Base-by-base conservation (phyloP, 2,329 filamentous ascomycete species). In the Alternaria consortialis region DNA sequence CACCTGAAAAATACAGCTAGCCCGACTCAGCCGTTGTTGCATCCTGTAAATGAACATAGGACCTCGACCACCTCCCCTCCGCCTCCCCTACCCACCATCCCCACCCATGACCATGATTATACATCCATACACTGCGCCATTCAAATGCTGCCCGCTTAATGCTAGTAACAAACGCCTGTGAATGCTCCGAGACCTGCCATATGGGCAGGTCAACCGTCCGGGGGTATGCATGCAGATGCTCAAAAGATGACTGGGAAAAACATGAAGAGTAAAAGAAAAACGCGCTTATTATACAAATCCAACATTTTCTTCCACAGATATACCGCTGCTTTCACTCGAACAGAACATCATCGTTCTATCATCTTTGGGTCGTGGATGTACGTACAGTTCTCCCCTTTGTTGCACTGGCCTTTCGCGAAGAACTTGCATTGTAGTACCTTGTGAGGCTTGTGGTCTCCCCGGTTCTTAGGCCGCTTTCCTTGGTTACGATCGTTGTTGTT, bases 381-480 rank as follows among this genome's bases (percentile, higher is more conserved):
- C 2, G 90, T 92, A 80, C 90, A 92, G 70, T 88, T 88, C 36
- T 90, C 88, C 23, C 90, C 90, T 74, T 91, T 89, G 7, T 86
- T 87, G 78, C 90, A 92, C 73, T 88, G 89, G 13, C 90, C 90
- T 73, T 90, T 86, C 59, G 86, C 84, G 83, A 84, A 92, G 76
- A 91, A 93, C 20, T 85, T 85, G 76, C 90, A 92, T 5, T 89
- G 84, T 71, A 77, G 66, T 7, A 79, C 74, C 55, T 79, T 80
- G 65, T 79, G 76, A 8, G 77, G 76, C 23, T 71, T 66, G n/a
- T 72, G 64, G 25, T 63, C 62, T 12, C 44, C 53, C 5, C 58
- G 64, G 15, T 62, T 64, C 56, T 73, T 75, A 54, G 68, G 69
- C 53, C 67, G 69, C 58, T 72, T 90, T 88, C 89, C 90, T 56